phyloP scores from a whole-genome alignment of 192 early-diverging fungal species.

The Coemansia sp. region DNA sequence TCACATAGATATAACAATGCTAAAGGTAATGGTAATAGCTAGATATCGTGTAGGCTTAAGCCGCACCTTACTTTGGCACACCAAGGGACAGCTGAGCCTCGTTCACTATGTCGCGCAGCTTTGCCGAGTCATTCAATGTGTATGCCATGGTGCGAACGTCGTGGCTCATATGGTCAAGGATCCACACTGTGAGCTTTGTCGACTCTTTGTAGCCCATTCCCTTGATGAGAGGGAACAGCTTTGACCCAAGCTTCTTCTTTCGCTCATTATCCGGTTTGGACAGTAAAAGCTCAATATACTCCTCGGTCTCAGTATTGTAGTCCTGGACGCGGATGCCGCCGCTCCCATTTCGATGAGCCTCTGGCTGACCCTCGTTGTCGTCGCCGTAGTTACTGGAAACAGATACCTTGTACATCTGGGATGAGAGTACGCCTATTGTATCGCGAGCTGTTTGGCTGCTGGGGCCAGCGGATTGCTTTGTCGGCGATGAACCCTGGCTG shows the following conservation, averaged over 20 bases:
- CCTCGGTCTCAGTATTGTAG: slow-evolving; percentile 47
- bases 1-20: background rate
- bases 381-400: background rate
- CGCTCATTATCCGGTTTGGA: slow-evolving; percentile 54
- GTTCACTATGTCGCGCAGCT: slow-evolving; percentile 38
- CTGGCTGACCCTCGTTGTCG: background rate
- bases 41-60: background rate
- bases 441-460: background rate
- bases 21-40: background rate
- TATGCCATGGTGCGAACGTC: slow-evolving; percentile 57
- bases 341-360: background rate
- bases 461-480: background rate
- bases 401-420: background rate
- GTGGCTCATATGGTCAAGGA: slow-evolving; percentile 56
- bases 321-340: slow-evolving; percentile 30
- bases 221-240: slow-evolving; percentile 59
- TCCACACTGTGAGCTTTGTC: slow-evolving; percentile 59
- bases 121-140: slow-evolving; percentile 43
- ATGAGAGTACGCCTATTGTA: background rate
- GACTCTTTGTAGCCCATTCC: slow-evolving; percentile 56
- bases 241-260: slow-evolving; percentile 58
- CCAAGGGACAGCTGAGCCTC: slow-evolving; percentile 48
- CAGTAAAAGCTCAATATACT: slow-evolving; percentile 52
- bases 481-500: slow-evolving; percentile 2
- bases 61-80: background rate